Base-by-base conservation (phyloP, 805 yeast species). In the Hemisphaericaspora nanyangensis region DNA sequence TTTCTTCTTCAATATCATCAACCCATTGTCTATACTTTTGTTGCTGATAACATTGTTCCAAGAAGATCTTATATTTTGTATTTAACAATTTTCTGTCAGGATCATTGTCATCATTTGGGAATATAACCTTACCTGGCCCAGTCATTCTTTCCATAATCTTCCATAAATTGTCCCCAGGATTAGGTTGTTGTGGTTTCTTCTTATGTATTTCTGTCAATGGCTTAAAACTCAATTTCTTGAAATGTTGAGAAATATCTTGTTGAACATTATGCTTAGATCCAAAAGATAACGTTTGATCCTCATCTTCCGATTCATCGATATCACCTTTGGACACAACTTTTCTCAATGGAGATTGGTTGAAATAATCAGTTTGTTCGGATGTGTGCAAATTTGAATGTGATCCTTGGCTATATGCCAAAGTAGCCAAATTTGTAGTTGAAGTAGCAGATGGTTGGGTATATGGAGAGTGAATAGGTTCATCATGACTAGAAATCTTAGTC, bases 41-140 rank as follows among this genome's bases (percentile, higher is more conserved):
- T 63, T 93, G 98, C 20, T 83, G 75, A 49, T 70, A 77, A 32
- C 95, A 88, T 77, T 87, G 93, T 55, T 91, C 96, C 40, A 87
- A 68, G 74, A 88, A 89, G 31, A 91, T 77, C 61, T 79, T 76
- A 70, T 88, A 93, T 64, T 93, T 93, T 29, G 82, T 84, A 43
- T 76, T 66, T 58, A 93, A 72, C 44, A 93, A 70, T 49, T 71
- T 68, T 52, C 88, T 72, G 60, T 87, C 95, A 0, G 85, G 79
- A 42, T 77, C 75, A 31, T 63, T 62, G 13, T 55, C 63, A 4
- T 75, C 60, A 17, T 78, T 63, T 3, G 99, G 98, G 46, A 68
- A 61, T 29, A 93, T 84, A 10, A 82, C 88, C 48, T 74, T 73
- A 32, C 96, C 98, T 17, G 82, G 78, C 6, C 95, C 91, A 1